Base-by-base conservation (phyloP, 129 eudicot genomes). In the Pulicaria dysenterica region DNA sequence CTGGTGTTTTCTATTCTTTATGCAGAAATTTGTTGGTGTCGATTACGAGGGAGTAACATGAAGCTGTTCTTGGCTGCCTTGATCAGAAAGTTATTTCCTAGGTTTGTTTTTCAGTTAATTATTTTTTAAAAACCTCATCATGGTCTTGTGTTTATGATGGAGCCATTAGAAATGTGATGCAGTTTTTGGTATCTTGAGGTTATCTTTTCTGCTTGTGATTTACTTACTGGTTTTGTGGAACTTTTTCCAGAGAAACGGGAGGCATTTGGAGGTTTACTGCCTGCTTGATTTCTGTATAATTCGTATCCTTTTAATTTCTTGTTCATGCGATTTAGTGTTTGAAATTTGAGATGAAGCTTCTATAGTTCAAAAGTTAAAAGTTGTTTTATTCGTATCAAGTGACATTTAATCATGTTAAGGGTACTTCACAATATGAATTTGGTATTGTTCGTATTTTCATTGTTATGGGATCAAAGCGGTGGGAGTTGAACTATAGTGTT, bases 11-110 rank as follows among this genome's bases (percentile, higher is more conserved):
- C 24, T 36, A 42, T 5, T 15, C 7, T 58, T 77, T 62, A 13
- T 70, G 77, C 77, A 78, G 72, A 70, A 49, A 48, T 61, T 58
- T 36, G 53, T 51, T 43, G 72, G 58, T 61, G 76, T 44, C 6
- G 31, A 44, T 24, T 24, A 24, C 2, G 31, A 2, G 31, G 31
- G 31, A 24, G 41, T 43, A 43, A 58, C 73, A 44, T 36, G 79
- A 75, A 55, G 80, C 50, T 55, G 58, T 61, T 77, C 24, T 41
- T 64, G 78, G 45, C 31, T 54, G 56, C 12, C 1, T 24, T 24
- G 31, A 2, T 38, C 46, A 67, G 60, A n/a, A 67, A 36, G 46
- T 8, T 24, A 24, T 24, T 24, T 24, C 47, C 47, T 37, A 49
- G 45, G 36, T 49, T 4, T 41, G 58, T 31, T 36, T 16, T 44